Conservation (phyloP, 768 basidiomycete genomes). For the Royoungia palumana region DNA sequence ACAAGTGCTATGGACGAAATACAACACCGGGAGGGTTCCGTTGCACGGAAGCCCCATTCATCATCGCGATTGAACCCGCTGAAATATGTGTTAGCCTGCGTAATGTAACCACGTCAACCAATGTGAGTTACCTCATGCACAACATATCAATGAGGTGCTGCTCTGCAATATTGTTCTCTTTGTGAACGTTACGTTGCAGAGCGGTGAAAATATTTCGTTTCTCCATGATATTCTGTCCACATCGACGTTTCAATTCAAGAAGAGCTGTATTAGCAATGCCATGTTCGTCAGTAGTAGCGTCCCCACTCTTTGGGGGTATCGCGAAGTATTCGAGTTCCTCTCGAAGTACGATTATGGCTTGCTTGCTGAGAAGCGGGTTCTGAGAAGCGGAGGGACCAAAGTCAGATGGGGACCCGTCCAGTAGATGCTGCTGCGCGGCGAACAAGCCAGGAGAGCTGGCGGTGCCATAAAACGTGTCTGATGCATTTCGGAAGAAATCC, state of each 20-base stretch:
- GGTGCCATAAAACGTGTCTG: constrained; percentile 90
- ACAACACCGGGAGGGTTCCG: constrained; percentile 95
- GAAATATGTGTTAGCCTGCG: constrained; percentile 9
- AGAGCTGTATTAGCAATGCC: constrained; percentile 79
- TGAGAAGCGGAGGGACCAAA: constrained; percentile 66
- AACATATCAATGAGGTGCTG: constrained; percentile 99
- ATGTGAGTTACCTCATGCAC: constrained; percentile 82
- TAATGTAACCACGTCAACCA: constrained; percentile 1
- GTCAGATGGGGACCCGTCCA: constrained; percentile 59
- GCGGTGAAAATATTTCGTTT: constrained; percentile 95
- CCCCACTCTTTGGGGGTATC: constrained; percentile 73
- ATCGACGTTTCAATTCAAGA: constrained; percentile 77
- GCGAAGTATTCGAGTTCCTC: constrained; percentile 99
- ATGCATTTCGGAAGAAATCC: constrained; percentile 84
- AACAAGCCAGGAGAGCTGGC: constrained; percentile 67
- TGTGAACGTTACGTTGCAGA: constrained; percentile 96
- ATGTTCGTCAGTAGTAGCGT: constrained; percentile 64
- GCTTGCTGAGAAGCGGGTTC: constrained; percentile 92
- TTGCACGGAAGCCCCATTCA: constrained; percentile 94
- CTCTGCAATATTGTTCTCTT: constrained; percentile 98
- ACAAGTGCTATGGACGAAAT: constrained; percentile 98
- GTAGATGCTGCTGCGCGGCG: constrained; percentile 73
- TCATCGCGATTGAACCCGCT: constrained; percentile 97
- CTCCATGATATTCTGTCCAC: constrained; percentile 84
- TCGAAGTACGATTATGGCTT: constrained; percentile 96